Evolutionary conservation across 1,284 basidiomycete genomes (phyloP), one percentile per base, ranked within the genome.

Genomic region (Ganoderma sp.): DNA sequence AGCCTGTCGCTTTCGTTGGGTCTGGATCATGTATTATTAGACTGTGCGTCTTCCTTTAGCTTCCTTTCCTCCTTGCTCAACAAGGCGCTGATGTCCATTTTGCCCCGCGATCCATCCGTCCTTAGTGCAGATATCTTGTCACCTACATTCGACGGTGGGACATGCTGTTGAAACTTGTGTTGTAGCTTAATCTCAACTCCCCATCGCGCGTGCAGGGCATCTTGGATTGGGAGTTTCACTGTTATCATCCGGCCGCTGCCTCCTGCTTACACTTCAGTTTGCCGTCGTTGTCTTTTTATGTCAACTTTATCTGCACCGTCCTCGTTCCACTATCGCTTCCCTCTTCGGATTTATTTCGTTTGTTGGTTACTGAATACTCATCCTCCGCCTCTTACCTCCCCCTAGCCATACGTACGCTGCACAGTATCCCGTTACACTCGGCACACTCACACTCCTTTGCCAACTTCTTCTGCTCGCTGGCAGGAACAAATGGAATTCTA

Each of bases 1-100:
- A 3, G 45, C 25, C 15, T 64, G 54, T 6, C 22, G 22, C 59
- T 22, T 25, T 66, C 59, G 64, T 43, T 64, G 32, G 57, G 63
- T 37, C 10, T 42, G 32, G 60, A 59, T 48, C 32, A 9, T 72
- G 69, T 70, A 72, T 43, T 59, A 69, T 56, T 70, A 70, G 61
- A 66, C 63, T 64, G 71, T 72, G 34, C 50, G 66, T 61, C 41
- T 37, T 52, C 41, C 22, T 15, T 32, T 34, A 66, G 59, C 41
- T 37, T 52, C 41, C 22, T 15, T 32, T 34, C 28, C 32, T 43
- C 37, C 34, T 6, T 45, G 22, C 63, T 43, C 50, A 2, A 28
- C 39, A 15, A 15, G 19, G 39, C 25, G 42, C 32, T 56, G 28
- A 34, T 15, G 32, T 17, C 32, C 7, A 2, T 41, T 5, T n/a